These are phyloP conservation scores for Cutaneotrichosporon cutaneum DNA, from an alignment of 1,284 basidiomycete genomes.

Conservation along the genomic window DNA sequence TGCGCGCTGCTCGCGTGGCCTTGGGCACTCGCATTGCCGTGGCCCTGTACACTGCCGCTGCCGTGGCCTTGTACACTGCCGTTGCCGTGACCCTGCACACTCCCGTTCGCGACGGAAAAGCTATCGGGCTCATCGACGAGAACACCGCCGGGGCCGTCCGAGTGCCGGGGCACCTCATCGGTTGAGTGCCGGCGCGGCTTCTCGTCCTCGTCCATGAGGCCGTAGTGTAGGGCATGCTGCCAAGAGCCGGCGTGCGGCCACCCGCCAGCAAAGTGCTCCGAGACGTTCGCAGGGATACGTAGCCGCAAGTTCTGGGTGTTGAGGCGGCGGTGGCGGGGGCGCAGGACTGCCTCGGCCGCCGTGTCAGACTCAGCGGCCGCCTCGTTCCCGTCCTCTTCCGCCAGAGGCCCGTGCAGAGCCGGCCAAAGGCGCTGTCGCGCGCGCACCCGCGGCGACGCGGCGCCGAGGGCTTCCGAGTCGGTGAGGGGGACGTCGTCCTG, in stretches of 20 bases:
- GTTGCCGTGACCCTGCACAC: background rate
- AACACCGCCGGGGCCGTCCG: background rate
- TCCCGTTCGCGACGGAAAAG: background rate
- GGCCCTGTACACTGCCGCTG: background rate
- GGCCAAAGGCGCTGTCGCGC: slow-evolving; percentile 19
- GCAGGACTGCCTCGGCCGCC: background rate
- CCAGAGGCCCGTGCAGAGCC: slow-evolving; percentile 2
- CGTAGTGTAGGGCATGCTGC: slow-evolving; percentile 45
- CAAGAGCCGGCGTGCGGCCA: slow-evolving; percentile 50
- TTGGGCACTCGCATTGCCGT: too few relatives aligned
- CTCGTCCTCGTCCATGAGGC: slow-evolving; percentile 13
- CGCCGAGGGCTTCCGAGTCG: slow-evolving; percentile 22
- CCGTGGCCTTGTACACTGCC: background rate
- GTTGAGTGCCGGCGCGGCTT: background rate
- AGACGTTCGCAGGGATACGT: slow-evolving; percentile 37
- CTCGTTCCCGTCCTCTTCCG: slow-evolving; percentile 15
- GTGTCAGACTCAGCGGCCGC: slow-evolving; percentile 12
- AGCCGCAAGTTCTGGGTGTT: slow-evolving; percentile 30
- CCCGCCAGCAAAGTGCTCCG: slow-evolving; percentile 39
- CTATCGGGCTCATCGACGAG: background rate
- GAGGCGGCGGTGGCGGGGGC: slow-evolving; percentile 8
- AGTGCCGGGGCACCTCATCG: background rate
- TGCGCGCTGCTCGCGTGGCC: background rate
- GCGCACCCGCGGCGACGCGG: slow-evolving; percentile 14
- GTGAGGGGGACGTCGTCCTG: slow-evolving; percentile 19